phyloP scores from a whole-genome alignment of 257 asterid genomes.

The Jacaranda mimosifolia region DNA sequence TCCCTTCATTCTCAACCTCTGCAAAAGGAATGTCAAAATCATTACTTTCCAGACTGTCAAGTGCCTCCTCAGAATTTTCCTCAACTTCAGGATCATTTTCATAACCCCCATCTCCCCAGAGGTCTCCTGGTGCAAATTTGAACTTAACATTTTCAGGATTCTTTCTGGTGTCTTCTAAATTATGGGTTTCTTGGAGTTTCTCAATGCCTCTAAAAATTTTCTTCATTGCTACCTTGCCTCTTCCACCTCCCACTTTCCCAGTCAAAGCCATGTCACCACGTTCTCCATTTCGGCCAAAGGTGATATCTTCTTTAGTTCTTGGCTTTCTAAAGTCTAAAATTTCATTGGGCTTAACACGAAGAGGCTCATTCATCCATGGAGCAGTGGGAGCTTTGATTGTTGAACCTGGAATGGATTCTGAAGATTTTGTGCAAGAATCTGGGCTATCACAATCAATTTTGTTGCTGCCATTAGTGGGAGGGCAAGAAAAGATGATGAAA shows the following conservation, averaged over 20 bases:
- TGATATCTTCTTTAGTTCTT: slow-evolving; percentile 49
- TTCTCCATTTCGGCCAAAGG: slow-evolving; percentile 36
- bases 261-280: slow-evolving; percentile 56
- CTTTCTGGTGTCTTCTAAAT: slow-evolving; percentile 44
- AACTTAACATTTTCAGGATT: slow-evolving; percentile 44
- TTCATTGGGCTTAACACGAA: slow-evolving; percentile 66
- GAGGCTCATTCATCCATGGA: slow-evolving; percentile 93
- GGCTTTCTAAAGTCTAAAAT: slow-evolving; percentile 54
- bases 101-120: slow-evolving; percentile 51
- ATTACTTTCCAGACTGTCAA: slow-evolving; percentile 35
- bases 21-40: slow-evolving; percentile 47
- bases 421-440: slow-evolving; percentile 38
- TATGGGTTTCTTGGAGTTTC: slow-evolving; percentile 54
- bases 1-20: slow-evolving; percentile 49
- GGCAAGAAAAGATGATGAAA: slow-evolving; percentile 33
- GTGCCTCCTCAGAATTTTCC: slow-evolving; percentile 34
- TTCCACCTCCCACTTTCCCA: slow-evolving; percentile 79
- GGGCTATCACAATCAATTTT: slow-evolving; percentile 35
- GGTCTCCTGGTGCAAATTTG: slow-evolving; percentile 65
- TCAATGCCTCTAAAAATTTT: slow-evolving; percentile 68
- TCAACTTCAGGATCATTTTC: slow-evolving; percentile 35
- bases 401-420: slow-evolving; percentile 44
- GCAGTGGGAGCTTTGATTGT: slow-evolving; percentile 78
- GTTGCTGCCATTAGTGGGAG: slow-evolving; percentile 34
- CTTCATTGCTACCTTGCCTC: slow-evolving; percentile 86